phyloP scores from a whole-genome alignment of 2,329 filamentous ascomycete genomes.

The Xylaria sp. region DNA sequence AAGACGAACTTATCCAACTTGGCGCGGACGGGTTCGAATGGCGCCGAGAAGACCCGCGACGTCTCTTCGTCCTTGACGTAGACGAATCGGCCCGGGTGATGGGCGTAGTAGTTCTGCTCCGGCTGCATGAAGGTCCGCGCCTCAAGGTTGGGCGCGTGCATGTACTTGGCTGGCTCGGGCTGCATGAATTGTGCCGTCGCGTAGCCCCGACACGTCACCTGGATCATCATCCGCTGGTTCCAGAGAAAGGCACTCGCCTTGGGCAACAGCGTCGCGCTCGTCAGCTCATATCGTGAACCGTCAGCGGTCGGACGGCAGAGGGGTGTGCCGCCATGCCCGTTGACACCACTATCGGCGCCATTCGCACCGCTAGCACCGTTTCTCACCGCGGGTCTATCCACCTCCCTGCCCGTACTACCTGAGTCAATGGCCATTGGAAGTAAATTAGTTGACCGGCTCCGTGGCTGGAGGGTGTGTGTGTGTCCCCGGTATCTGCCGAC shows the following conservation, averaged over 20 bases:
- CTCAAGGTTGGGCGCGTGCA: constrained; percentile 63
- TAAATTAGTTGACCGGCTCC: constrained; percentile 9
- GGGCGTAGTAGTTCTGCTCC: constrained; percentile 63
- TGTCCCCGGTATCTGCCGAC: constrained; percentile 25
- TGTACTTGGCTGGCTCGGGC: constrained; percentile 64
- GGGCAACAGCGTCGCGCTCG: constrained; percentile 60
- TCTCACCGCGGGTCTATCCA: background rate
- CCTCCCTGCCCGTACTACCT: background rate
- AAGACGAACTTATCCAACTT: constrained; percentile 56
- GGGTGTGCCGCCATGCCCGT: background rate
- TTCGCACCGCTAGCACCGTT: constrained; percentile 4
- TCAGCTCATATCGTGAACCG: constrained; percentile 61
- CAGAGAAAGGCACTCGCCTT: constrained; percentile 62
- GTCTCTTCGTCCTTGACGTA: constrained; percentile 63
- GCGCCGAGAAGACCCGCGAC: constrained; percentile 55
- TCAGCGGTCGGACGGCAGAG: constrained; percentile 45
- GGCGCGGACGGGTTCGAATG: constrained; percentile 60
- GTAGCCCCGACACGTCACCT: constrained; percentile 63
- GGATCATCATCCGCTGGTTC: constrained; percentile 67
- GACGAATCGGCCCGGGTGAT: constrained; percentile 64
- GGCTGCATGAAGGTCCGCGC: constrained; percentile 66
- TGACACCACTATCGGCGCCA: background rate
- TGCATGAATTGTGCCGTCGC: constrained; percentile 65
- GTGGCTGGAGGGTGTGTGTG: constrained; percentile 4
- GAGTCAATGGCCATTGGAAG: constrained; percentile 19